A percentile compares a stretch with the other conserved stretches of the same genome.
Conservation (phyloP, 2,329 filamentous ascomycete genomes). For the Curvularia sp. region DNA sequence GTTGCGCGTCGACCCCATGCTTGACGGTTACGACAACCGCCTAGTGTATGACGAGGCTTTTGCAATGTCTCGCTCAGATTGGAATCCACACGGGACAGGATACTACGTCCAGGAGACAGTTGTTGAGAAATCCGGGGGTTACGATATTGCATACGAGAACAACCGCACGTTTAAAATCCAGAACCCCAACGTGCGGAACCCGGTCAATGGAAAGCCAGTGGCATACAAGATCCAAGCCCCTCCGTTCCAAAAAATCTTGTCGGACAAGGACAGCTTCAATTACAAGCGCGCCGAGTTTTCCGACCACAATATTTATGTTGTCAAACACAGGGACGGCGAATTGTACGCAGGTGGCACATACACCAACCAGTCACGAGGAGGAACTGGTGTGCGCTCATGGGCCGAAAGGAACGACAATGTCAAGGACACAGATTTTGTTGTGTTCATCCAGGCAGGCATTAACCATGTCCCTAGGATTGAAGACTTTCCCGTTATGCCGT, state of each 20-base stretch:
- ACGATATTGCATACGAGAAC: slow-evolving; percentile 55
- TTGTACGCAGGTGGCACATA: slow-evolving; percentile 67
- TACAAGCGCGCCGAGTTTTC: slow-evolving; percentile 66
- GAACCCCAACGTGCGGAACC: slow-evolving; percentile 54
- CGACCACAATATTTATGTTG: slow-evolving; percentile 65
- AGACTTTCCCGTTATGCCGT: slow-evolving; percentile 47
- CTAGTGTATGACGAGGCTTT: slow-evolving; percentile 62
- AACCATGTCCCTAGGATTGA: slow-evolving; percentile 64
- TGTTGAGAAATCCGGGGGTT: slow-evolving; percentile 57
- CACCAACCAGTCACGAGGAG: slow-evolving; percentile 65
- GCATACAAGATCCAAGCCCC: slow-evolving; percentile 60
- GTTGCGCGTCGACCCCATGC: slow-evolving; percentile 57
- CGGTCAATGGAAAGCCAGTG: slow-evolving; percentile 57
- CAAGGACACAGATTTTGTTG: slow-evolving; percentile 63
- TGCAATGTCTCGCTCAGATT: slow-evolving; percentile 63
- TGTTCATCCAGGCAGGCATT: slow-evolving; percentile 65
- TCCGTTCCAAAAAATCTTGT: slow-evolving; percentile 59
- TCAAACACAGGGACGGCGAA: slow-evolving; percentile 64
- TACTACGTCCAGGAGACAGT: slow-evolving; percentile 58
- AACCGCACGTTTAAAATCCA: slow-evolving; percentile 60
- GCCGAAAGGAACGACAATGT: slow-evolving; percentile 61
- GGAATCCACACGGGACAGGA: slow-evolving; percentile 63
- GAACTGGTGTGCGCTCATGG: slow-evolving; percentile 57
- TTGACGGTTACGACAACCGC: slow-evolving; percentile 56
- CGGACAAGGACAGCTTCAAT: slow-evolving; percentile 61